Conservation (phyloP, 805 yeast species). For the Wickerhamiella parazyma region DNA sequence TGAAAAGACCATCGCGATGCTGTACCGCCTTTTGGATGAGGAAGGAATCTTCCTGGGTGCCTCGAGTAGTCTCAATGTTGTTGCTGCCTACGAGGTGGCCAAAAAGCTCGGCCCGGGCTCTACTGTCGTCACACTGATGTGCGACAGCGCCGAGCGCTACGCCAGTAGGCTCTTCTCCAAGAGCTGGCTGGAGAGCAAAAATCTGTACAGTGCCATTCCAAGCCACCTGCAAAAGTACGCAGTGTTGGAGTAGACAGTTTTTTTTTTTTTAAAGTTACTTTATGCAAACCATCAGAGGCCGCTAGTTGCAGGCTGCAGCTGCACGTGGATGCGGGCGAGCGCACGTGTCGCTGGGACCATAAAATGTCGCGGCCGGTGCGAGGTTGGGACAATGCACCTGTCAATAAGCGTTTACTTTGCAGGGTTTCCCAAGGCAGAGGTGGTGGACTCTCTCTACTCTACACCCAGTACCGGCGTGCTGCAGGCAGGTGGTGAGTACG, state of each 20-base stretch:
- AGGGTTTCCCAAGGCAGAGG: not conserved
- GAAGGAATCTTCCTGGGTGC: conserved; percentile 90
- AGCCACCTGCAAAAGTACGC: conserved; percentile 57
- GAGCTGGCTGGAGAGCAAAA: conserved; percentile 62
- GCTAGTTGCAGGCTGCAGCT: no score
- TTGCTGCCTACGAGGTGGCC: conserved; percentile 74
- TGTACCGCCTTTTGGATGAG: conserved; percentile 68
- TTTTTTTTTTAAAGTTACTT: no score
- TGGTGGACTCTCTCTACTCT: not conserved
- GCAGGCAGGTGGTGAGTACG: not conserved
- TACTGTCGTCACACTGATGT: conserved; percentile 76
- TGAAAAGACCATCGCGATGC: conserved; percentile 68
- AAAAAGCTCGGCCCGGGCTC: conserved; percentile 56
- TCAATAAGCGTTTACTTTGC: not conserved
- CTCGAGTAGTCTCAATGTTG: conserved; percentile 80
- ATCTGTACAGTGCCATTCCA: conserved; percentile 49
- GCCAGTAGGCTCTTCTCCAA: conserved; percentile 67
- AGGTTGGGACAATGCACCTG: not conserved
- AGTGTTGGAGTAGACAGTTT: conserved; percentile 27
- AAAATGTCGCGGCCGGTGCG: no score
- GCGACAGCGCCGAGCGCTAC: conserved; percentile 85
- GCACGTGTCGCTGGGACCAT: no score
- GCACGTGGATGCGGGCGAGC: no score
- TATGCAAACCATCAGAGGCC: no score
- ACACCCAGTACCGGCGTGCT: conserved; percentile 2